Evolutionary conservation across 2,329 filamentous ascomycete genomes (phyloP).

Genomic region (Bipolaris gigantea): DNA sequence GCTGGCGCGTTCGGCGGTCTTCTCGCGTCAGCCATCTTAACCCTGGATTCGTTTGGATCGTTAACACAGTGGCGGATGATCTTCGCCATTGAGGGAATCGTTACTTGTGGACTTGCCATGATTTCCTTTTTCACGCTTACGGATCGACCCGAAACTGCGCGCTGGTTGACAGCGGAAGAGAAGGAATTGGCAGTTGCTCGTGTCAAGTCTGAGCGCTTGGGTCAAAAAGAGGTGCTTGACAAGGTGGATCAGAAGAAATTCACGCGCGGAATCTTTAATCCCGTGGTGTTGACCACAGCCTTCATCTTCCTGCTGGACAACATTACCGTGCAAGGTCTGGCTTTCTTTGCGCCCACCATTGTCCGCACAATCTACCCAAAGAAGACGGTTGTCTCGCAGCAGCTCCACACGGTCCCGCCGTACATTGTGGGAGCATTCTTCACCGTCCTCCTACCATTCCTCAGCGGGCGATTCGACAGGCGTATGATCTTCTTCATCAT

Average conservation of each 20-base stretch:
- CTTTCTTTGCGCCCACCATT: slow-evolving; percentile 72
- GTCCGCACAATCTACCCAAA: slow-evolving; percentile 68
- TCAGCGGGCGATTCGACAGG: slow-evolving; percentile 63
- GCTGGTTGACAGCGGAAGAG: slow-evolving; percentile 67
- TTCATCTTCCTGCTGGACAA: slow-evolving; percentile 67
- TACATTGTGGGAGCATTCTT: slow-evolving; percentile 71
- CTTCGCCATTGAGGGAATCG: slow-evolving; percentile 71
- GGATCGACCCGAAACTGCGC: slow-evolving; percentile 68
- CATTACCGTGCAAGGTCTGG: slow-evolving; percentile 70
- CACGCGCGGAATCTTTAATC: slow-evolving; percentile 64
- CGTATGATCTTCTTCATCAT: slow-evolving; percentile 64
- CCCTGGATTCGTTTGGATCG: slow-evolving; percentile 59
- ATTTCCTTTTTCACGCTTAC: slow-evolving; percentile 67
- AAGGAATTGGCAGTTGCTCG: slow-evolving; percentile 67
- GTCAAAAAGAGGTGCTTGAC: slow-evolving; percentile 64
- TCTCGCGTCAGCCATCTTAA: slow-evolving; percentile 63
- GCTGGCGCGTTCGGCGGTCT: slow-evolving; percentile 73
- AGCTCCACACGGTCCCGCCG: slow-evolving; percentile 70
- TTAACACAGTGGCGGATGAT: slow-evolving; percentile 69
- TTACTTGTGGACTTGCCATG: slow-evolving; percentile 60
- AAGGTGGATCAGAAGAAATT: slow-evolving; percentile 63
- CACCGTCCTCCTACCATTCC: slow-evolving; percentile 62
- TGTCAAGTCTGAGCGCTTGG: slow-evolving; percentile 69
- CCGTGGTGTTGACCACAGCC: slow-evolving; percentile 60
- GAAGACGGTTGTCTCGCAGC: slow-evolving; percentile 61